These are phyloP conservation scores for Psilocybe cubensis DNA, from an alignment of 768 basidiomycete genomes.

Conservation along the genomic window DNA sequence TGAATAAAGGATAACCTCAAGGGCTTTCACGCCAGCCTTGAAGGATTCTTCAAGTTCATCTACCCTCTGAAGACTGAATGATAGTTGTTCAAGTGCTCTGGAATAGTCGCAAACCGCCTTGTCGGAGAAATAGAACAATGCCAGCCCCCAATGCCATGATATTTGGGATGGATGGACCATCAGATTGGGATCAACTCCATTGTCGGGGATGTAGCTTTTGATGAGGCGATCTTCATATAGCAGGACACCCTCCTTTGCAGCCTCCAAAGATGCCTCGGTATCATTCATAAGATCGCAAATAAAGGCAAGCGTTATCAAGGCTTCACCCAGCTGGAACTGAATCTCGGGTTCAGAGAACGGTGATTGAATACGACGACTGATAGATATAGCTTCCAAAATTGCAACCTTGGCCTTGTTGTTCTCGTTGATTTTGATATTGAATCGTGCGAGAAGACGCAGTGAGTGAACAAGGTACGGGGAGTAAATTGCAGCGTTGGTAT, in stretches of 20 bases:
- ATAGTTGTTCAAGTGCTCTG: constrained; percentile 10
- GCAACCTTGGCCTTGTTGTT: constrained; percentile 5
- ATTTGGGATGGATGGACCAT: too few species aligned
- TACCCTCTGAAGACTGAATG: constrained; percentile 5
- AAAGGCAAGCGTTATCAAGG: constrained; percentile 7
- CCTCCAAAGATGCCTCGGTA: not conserved
- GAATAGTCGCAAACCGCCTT: constrained; percentile 10
- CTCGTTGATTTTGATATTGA: constrained; percentile 5
- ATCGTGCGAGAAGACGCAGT: constrained; percentile 8
- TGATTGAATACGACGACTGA: constrained; percentile 6
- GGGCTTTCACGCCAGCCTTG: not conserved
- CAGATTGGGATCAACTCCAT: not conserved
- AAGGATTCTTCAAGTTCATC: constrained; percentile 6
- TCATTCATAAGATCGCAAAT: constrained; percentile 5
- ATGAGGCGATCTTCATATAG: constrained; percentile 1
- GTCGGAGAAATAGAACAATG: not conserved
- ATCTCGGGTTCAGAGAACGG: constrained; percentile 1
- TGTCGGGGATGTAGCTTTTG: not conserved
- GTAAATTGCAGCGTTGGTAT: constrained; percentile 8
- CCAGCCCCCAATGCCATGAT: not conserved
- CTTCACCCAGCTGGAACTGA: constrained; percentile 8
- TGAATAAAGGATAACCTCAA: constrained; percentile 3
- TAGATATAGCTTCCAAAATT: constrained; percentile 5
- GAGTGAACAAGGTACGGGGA: constrained; percentile 12
- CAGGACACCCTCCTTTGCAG: constrained; percentile 4